Percentiles rank a stretch among this genome's conserved stretches.
Conservation (phyloP, 2,329 filamentous ascomycete species). For the Alternaria sp. region DNA sequence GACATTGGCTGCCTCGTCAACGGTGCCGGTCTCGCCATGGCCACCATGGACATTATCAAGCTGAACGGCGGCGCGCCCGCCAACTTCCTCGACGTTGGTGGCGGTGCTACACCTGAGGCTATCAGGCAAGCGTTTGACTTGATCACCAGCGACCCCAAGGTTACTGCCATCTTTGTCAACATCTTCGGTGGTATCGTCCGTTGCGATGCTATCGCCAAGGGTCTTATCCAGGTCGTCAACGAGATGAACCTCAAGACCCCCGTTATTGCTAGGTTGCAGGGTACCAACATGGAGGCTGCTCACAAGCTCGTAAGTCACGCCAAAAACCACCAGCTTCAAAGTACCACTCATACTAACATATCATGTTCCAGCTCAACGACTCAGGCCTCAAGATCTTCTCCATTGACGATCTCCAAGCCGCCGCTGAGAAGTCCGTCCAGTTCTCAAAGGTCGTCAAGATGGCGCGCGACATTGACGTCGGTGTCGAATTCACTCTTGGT, state of each 20-base stretch:
- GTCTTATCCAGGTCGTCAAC: conserved; percentile 93
- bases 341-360: neutral
- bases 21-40: conserved; percentile 98
- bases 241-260: conserved; percentile 95
- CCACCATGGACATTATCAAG: conserved; percentile 99
- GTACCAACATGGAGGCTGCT: conserved; percentile 96
- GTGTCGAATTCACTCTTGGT: conserved; percentile 70
- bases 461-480: conserved; percentile 96
- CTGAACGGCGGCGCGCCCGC: conserved; percentile 94
- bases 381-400: conserved; percentile 99
- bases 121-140: conserved; percentile 98
- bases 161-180: conserved; percentile 99
- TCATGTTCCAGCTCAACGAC: conserved; percentile 74
- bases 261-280: conserved; percentile 95
- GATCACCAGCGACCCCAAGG: conserved; percentile 97
- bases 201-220: conserved; percentile 96
- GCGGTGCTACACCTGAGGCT: conserved; percentile 93
- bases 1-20: conserved; percentile 99
- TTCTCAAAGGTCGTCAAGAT: conserved; percentile 99
- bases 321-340: too few relatives aligned
- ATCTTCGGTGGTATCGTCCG: conserved; percentile 99
- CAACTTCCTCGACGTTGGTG: conserved; percentile 99
- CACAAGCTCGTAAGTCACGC: conserved; percentile 70
- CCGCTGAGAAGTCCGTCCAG: conserved; percentile 97
- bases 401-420: conserved; percentile 96